phyloP scores from a whole-genome alignment of 768 basidiomycete species.

The Sporobolomyces roseus region DNA sequence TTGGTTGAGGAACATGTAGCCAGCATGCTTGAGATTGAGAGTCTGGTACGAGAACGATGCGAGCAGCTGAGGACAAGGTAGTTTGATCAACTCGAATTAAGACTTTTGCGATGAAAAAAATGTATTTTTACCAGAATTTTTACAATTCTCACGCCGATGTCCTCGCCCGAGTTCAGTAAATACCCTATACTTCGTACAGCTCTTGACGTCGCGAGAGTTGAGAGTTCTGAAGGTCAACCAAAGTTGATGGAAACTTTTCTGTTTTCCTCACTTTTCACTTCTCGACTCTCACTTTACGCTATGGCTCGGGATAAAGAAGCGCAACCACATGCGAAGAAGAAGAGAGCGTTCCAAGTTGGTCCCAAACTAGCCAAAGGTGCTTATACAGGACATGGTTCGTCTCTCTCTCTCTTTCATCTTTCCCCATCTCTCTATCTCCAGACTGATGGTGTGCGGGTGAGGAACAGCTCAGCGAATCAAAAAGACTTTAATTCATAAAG shows the following conservation, averaged over 20 bases:
- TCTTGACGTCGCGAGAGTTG: too few species aligned
- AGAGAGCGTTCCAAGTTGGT: constrained; percentile 31
- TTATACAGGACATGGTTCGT: constrained; percentile 38
- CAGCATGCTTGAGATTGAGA: too few species aligned
- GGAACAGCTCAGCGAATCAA: constrained; percentile 33
- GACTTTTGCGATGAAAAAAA: too few species aligned
- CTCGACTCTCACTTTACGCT: background rate
- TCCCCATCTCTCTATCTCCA: background rate
- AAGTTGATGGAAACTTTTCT: background rate
- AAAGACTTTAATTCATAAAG: constrained; percentile 42
- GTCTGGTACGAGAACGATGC: too few species aligned
- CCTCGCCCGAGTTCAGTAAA: too few species aligned
- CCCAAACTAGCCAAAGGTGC: constrained; percentile 33
- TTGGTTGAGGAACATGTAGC: too few species aligned
- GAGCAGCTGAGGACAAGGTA: too few species aligned
- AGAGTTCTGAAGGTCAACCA: too few species aligned
- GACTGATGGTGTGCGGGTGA: background rate
- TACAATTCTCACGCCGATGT: too few species aligned
- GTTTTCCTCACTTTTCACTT: background rate
- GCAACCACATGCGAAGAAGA: constrained; percentile 21
- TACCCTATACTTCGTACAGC: too few species aligned
- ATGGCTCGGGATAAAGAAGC: constrained; percentile 18
- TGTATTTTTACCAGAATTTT: too few species aligned
- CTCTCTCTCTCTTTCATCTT: background rate
- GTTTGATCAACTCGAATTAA: too few species aligned